Evolutionary conservation across 352 stramenopile species (phyloP), one percentile per base, ranked within the genome.

Genomic region (Peronospora farinosa): DNA sequence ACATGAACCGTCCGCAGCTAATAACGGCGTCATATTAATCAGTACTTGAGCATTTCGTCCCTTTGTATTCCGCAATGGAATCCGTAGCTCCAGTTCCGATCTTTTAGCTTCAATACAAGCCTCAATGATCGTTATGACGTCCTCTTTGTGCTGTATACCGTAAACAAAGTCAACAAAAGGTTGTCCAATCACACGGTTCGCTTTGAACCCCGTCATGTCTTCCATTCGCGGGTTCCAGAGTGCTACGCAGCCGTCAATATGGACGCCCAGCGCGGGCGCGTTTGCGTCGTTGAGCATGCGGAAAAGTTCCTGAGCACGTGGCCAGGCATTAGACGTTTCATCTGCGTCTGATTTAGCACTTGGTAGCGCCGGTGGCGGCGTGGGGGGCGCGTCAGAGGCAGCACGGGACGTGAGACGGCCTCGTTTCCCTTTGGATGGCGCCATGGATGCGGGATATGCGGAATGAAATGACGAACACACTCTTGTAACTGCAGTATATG

Each of bases 221-320:
- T 50, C 69, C 59, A 85, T 58, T 31, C 63, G 65, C 31, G 51
- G 55, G 64, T 90, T 90, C 79, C 79, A 90, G 45, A 85, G 54
- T 51, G 64, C 80, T 42, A 90, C 71, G 37, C 53, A 8, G 23
- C 75, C 77, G 36, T 80, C 57, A 2, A 61, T 30, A 21, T 72
- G 67, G 23, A 89, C 63, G 33, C 73, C 79, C 12, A 90, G 53
- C 13, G 84, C 79, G 0, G 80, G 74, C 35, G 76, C 72, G 45
- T 84, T 84, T 19, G 82, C 78, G n/a, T 75, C 78, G 23, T 78
- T 52, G 30, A 92, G 66, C 47, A 89, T 59, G 23, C 52, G 51
- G 30, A 66, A 62, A 8, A 66, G 35, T 10, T 62, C 57, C 40
- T 62, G 52, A 31, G 28, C 51, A 15, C 37, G 30, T 6, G 53